Evolutionary conservation across 805 yeast genomes (phyloP), one percentile per base, ranked within the genome.

Genomic region (Kuraishia borneana): DNA sequence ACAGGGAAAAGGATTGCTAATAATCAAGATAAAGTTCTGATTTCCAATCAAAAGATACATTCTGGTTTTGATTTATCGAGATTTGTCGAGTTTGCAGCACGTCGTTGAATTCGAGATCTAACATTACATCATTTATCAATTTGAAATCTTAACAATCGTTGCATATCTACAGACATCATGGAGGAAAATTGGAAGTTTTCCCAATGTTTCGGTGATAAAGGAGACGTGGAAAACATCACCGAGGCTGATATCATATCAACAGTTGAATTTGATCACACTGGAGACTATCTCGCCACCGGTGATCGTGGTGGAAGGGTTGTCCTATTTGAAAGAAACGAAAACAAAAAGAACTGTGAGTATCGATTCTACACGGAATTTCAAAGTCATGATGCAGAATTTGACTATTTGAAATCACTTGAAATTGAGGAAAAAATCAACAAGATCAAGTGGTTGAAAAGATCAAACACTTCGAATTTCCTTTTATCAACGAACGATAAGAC

Each of bases 251-350:
- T 92, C 52, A 92, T 92, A 41, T 83, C 96, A 14, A 84, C 98
- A 2, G 96, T 92, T 27, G 97, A 92, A 60, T 92, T 92, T 50
- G 96, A 92, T 55, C 83, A 79, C 51, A 74, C 92, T 6, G 99
- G 99, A 33, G 87, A 92, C 53, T 92, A 80, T 51, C 63, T 92
- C 38, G 99, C 98, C 39, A 92, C 98, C 2, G 99, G 99, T 41
- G 99, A 92, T 61, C 78, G 88, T 52, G 99, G 99, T 36, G 99
- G 99, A 20, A 73, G 99, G 43, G 96, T 92, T 28, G 99, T 92
- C 12, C 60, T 92, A 35, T 92, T 92, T 58, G 97, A 92, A 58
- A 73, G 97, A 47, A 87, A 84, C 55, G 78, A 72, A 44, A 59
- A 62, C 44, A 76, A 76, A 50, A 74, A 76, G 57, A 80, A 70